Percentiles rank a stretch among this genome's conserved stretches.
phyloP scores from a whole-genome alignment of 2,329 filamentous ascomycete species.

The Neofusicoccum umdonicola region DNA sequence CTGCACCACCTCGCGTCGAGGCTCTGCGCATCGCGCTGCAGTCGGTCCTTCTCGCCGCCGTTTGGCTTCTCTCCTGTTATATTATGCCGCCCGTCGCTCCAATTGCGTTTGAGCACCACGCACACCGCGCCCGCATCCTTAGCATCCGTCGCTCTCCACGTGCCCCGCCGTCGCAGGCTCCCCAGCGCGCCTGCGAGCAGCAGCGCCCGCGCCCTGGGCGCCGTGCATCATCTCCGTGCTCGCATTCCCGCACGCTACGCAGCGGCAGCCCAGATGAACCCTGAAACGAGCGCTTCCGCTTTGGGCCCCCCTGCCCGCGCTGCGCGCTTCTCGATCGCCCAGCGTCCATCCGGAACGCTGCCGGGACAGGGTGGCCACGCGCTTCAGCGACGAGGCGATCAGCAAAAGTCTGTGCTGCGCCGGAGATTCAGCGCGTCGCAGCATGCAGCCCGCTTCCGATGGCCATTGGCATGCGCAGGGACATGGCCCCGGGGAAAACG shows the following conservation, averaged over 20 bases:
- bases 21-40: conserved; percentile 1
- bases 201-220: background rate
- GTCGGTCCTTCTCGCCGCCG: background rate
- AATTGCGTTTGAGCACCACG: background rate
- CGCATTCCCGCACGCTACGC: background rate
- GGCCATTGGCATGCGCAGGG: background rate
- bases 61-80: background rate
- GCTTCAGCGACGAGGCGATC: background rate
- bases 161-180: background rate
- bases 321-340: background rate
- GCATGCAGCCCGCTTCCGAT: background rate
- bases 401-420: background rate
- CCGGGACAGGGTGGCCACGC: conserved; percentile 1
- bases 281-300: background rate
- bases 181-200: background rate
- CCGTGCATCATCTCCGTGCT: background rate
- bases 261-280: background rate
- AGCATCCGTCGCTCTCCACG: background rate
- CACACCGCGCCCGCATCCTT: background rate
- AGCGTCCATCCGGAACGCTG: background rate
- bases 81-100: background rate
- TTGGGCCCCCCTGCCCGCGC: background rate
- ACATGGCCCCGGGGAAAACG: conserved; percentile 1
- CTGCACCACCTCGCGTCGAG: conserved; percentile 14
- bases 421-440: background rate